phyloP scores from a whole-genome alignment of 2,329 filamentous ascomycete species.

The Podosphaera aphanis region DNA sequence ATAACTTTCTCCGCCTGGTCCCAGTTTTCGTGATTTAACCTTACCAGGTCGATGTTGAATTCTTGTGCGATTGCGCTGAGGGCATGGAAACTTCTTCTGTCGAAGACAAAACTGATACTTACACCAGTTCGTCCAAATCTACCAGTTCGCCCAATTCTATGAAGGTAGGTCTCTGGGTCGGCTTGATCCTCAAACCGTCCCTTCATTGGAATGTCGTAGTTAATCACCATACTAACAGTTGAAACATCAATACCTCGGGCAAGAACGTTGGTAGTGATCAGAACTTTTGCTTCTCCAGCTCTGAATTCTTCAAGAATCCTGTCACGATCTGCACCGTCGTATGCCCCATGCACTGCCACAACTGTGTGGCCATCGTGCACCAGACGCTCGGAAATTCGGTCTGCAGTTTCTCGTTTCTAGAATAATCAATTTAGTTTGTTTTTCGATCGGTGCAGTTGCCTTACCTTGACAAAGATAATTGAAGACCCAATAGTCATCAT shows the following conservation, averaged over 20 bases:
- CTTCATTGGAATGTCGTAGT: constrained; percentile 71
- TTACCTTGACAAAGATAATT: constrained; percentile 87
- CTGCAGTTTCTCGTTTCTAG: constrained; percentile 66
- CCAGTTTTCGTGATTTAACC: constrained; percentile 72
- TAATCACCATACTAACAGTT: constrained; percentile 92
- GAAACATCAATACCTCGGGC: constrained; percentile 88
- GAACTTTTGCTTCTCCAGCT: constrained; percentile 67
- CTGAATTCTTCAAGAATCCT: constrained; percentile 70
- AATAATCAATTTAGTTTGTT: neutral
- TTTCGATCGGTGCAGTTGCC: constrained; percentile 8
- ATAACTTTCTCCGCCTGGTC: constrained; percentile 68
- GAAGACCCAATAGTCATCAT: constrained; percentile 92
- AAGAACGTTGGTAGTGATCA: constrained; percentile 93
- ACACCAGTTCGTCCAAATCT: constrained; percentile 93
- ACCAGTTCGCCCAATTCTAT: constrained; percentile 90
- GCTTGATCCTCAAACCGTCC: constrained; percentile 57
- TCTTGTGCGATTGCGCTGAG: constrained; percentile 58
- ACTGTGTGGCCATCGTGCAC: constrained; percentile 74
- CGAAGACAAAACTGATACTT: constrained; percentile 82
- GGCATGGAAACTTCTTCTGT: constrained; percentile 57
- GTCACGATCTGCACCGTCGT: constrained; percentile 68
- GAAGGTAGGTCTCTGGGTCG: constrained; percentile 87
- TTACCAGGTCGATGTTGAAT: constrained; percentile 61
- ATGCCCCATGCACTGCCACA: constrained; percentile 67
- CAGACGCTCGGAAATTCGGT: constrained; percentile 70